Conservation (phyloP, 768 basidiomycete genomes). For the Amanita thiersii region DNA sequence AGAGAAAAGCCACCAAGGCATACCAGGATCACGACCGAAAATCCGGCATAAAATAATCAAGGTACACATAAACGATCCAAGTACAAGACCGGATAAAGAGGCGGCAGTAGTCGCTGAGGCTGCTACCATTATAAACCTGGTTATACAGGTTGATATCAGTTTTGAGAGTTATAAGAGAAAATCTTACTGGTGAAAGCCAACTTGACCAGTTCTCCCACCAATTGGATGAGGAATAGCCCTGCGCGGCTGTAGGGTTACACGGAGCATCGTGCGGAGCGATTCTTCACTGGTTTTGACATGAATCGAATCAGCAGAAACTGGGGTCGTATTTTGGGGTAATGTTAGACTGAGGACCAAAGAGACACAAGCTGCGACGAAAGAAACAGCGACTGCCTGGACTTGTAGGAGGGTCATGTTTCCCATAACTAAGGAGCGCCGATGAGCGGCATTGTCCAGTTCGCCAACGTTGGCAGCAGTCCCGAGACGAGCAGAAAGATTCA, state of each 20-base stretch:
- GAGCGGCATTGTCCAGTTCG: conserved; percentile 66
- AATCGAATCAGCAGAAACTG: neutral
- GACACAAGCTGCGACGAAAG: conserved; percentile 76
- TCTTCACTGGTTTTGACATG: neutral
- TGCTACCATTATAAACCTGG: conserved; percentile 69
- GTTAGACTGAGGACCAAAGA: conserved; percentile 65
- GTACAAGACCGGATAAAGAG: conserved; percentile 62
- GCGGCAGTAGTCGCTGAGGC: conserved; percentile 77
- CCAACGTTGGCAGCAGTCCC: conserved; percentile 93
- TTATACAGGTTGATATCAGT: neutral
- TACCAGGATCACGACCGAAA: conserved; percentile 79
- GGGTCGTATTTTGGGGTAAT: conserved; percentile 31
- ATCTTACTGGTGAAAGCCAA: conserved; percentile 30
- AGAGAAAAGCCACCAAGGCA: conserved; percentile 9
- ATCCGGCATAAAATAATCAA: conserved; percentile 74
- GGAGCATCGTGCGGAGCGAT: conserved; percentile 14
- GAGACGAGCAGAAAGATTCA: conserved; percentile 96
- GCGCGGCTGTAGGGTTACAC: conserved; percentile 17
- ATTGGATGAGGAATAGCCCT: conserved; percentile 17
- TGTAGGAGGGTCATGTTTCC: conserved; percentile 87
- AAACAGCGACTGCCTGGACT: conserved; percentile 88
- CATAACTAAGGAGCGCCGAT: conserved; percentile 56
- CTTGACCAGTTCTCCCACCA: conserved; percentile 18
- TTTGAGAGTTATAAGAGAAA: conserved; percentile 5
- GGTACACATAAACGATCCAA: conserved; percentile 90